Evolutionary conservation across 2,329 filamentous ascomycete species (phyloP).

Genomic region (Ophiostoma sp.): DNA sequence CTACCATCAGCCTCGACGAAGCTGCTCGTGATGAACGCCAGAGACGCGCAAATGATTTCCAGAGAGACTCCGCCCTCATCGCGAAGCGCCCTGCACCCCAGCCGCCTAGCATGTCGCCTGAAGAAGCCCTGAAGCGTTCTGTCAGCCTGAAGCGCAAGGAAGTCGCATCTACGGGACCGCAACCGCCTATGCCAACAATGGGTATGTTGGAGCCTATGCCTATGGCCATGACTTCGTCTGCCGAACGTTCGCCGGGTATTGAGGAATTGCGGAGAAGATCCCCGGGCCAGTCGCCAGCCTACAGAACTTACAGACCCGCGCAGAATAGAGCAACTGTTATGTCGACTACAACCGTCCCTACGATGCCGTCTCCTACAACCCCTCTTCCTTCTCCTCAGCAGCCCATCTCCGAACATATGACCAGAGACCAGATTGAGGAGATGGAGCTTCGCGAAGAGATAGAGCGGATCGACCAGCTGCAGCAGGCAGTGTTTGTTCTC

Average conservation of each 20-base stretch:
- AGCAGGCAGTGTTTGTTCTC: constrained; percentile 11
- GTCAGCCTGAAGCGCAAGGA: constrained; percentile 39
- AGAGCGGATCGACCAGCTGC: constrained; percentile 8
- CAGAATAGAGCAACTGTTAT: constrained; percentile 1
- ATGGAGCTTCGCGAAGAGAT: constrained; percentile 9
- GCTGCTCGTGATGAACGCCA: constrained; percentile 45
- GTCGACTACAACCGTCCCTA: neutral
- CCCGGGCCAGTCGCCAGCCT: constrained; percentile 37
- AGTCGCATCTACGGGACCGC: constrained; percentile 30
- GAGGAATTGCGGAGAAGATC: constrained; percentile 50
- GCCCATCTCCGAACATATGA: neutral
- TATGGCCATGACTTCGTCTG: constrained; percentile 41
- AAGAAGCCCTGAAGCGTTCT: constrained; percentile 35
- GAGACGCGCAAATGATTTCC: constrained; percentile 36
- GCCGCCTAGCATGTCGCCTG: constrained; percentile 33
- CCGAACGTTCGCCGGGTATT: constrained; percentile 46
- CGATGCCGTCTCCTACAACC: constrained; percentile 15
- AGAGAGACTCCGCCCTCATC: constrained; percentile 33
- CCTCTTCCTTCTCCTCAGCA: constrained; percentile 17
- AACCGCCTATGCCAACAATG: constrained; percentile 24
- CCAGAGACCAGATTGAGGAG: constrained; percentile 13
- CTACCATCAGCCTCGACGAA: constrained; percentile 46
- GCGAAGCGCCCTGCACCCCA: constrained; percentile 36
- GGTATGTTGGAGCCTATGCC: constrained; percentile 31
- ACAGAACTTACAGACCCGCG: neutral